Conservation (phyloP, 2,329 filamentous ascomycete genomes). For the Fusarium incarnatum region DNA sequence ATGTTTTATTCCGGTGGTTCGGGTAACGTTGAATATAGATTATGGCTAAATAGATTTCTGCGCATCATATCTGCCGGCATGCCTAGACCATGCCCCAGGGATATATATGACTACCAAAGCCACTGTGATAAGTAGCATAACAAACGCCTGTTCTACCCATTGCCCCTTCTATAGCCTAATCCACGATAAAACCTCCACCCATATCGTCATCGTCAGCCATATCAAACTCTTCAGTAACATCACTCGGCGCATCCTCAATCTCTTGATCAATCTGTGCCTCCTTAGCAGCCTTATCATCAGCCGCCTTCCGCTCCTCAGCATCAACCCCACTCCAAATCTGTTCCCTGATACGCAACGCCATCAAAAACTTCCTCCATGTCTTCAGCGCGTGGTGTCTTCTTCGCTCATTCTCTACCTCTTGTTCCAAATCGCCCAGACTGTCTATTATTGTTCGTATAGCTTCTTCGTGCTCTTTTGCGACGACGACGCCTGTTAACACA, state of each 20-base stretch:
- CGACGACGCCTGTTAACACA: constrained; percentile 80
- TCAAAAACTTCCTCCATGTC: constrained; percentile 76
- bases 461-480: constrained; percentile 77
- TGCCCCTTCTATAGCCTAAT: constrained; percentile 40
- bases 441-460: constrained; percentile 77
- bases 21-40: not conserved
- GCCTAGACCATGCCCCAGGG: not conserved
- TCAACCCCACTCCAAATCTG: constrained; percentile 73
- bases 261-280: constrained; percentile 53
- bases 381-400: constrained; percentile 78
- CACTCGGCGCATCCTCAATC: constrained; percentile 53
- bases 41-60: not conserved
- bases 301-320: constrained; percentile 58
- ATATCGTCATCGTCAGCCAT: constrained; percentile 58
- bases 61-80: not conserved
- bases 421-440: constrained; percentile 74
- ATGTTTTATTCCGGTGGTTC: not conserved
- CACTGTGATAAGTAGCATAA: not conserved
- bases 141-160: not conserved
- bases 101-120: not conserved
- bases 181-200: constrained; percentile 60
- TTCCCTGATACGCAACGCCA: constrained; percentile 80
- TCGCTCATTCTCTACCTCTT: constrained; percentile 73
- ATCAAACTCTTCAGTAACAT: constrained; percentile 58
- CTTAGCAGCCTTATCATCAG: constrained; percentile 52